Evolutionary conservation across 257 asterid species (phyloP), one percentile per base, ranked within the genome.

Genomic region (Salvia rosmarinus): DNA sequence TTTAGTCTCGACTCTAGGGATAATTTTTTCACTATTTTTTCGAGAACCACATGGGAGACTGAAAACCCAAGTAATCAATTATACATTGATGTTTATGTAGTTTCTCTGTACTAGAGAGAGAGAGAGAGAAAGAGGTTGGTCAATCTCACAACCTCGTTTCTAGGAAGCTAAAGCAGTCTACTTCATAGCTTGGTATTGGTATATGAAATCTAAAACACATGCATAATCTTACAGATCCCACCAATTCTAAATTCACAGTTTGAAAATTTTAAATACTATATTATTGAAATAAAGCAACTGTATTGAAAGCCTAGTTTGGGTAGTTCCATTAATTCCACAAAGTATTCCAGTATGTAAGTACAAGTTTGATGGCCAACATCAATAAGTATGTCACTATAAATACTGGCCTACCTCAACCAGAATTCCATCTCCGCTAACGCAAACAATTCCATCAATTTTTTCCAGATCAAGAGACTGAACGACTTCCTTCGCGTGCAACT

Each of bases 391-490:
- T 11, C 19, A 30, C 40, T 32, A 74, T 50, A 43, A 59, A 63
- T 63, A 67, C 77, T 51, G 72, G 76, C 90, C 75, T 55, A 91
- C 99, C 98, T 95, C 99, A 76, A 91, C 99, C 40, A 95, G 71
- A 81, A 89, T 64, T 30, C 99, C 99, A 40, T 95, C 99, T 39
- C 99, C 99, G 13, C 99, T 95, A 57, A 89, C 93, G 71, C 99
- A 95, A 68, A 95, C 84, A 74, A 95, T 84, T 51, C 99, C 99
- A 64, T 95, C 96, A 37, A 87, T 89, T 67, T 79, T 80, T 12
- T 74, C 72, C 40, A 95, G 82, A 82, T 95, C 98, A 79, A 91
- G 70, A 0, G 86, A 76, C 64, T 78, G 86, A 79, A 70, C 88
- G 43, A 86, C 79, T 82, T 95, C 96, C 87, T 89, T 95, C 2